phyloP scores from a whole-genome alignment of 345 rosid genomes.

The Camelina neglecta region DNA sequence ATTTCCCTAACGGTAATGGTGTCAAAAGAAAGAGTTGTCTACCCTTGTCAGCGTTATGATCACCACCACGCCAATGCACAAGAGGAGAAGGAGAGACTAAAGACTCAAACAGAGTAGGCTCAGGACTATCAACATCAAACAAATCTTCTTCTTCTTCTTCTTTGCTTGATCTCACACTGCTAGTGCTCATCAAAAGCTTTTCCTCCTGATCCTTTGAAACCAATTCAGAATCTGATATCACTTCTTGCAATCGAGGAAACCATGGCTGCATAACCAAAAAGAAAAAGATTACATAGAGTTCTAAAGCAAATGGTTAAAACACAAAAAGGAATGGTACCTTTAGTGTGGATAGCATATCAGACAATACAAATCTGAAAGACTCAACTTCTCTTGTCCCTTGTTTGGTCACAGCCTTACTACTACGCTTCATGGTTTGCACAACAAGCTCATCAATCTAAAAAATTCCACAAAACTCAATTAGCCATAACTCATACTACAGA shows the following conservation, averaged over 20 bases:
- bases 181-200: conserved; percentile 33
- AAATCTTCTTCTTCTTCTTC: conserved; percentile 47
- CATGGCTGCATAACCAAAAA: conserved; percentile 68
- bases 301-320: too few relatives aligned
- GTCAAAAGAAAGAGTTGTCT: conserved; percentile 84
- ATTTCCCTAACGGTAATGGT: conserved; percentile 72
- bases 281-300: too few relatives aligned
- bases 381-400: conserved; percentile 65
- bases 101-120: conserved; percentile 50
- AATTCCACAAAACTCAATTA: conserved; percentile 7
- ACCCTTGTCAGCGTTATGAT: conserved; percentile 60
- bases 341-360: conserved; percentile 63
- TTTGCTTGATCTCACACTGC: conserved; percentile 35
- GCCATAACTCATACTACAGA: conserved; percentile 4
- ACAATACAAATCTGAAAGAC: conserved; percentile 59
- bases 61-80: conserved; percentile 81
- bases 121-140: conserved; percentile 67
- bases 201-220: conserved; percentile 40
- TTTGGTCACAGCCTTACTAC: conserved; percentile 44
- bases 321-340: conserved; percentile 51
- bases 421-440: conserved; percentile 60
- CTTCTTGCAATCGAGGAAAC: conserved; percentile 68
- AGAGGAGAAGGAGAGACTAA: conserved; percentile 94
- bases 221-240: conserved; percentile 35
- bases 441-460: conserved; percentile 86